Evolutionary conservation across 352 stramenopile genomes (phyloP).

Genomic region (Pythium brachiatum): DNA sequence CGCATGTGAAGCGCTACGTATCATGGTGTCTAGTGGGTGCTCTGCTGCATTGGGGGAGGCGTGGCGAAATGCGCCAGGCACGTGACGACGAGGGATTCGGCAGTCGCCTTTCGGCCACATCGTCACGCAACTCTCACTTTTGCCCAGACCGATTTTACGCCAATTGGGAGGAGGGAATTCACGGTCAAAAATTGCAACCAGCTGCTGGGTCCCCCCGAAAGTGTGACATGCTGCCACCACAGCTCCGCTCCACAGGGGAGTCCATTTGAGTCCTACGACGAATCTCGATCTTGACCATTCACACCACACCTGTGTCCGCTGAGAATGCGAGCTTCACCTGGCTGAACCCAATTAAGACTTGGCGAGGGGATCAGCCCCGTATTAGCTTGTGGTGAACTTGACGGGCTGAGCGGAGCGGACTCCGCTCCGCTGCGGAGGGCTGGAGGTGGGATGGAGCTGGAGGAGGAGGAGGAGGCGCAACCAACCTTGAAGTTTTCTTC

Average conservation of each 20-base stretch:
- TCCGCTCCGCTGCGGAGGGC: no score
- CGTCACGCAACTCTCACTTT: constrained; percentile 1
- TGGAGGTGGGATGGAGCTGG: not conserved
- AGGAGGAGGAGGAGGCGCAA: constrained; percentile 1
- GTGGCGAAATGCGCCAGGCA: not conserved
- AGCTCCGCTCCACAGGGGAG: not conserved
- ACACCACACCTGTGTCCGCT: no score
- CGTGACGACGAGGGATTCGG: not conserved
- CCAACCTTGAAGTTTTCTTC: constrained; percentile 27
- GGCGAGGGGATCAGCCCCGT: no score
- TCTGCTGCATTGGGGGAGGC: no score
- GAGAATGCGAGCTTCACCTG: no score
- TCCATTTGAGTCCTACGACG: not conserved
- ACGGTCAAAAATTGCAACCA: not conserved
- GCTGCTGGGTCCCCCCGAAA: not conserved
- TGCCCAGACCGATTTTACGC: not conserved
- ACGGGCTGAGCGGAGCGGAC: not conserved
- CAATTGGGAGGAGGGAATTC: not conserved
- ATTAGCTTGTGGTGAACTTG: not conserved
- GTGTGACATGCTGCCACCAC: not conserved
- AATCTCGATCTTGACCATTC: no score
- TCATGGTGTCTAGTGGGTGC: no score
- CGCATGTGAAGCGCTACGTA: no score
- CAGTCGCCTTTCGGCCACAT: not conserved
- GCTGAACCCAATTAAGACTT: no score